phyloP scores from a whole-genome alignment of 768 basidiomycete species.

The Lentinula guzmanii region DNA sequence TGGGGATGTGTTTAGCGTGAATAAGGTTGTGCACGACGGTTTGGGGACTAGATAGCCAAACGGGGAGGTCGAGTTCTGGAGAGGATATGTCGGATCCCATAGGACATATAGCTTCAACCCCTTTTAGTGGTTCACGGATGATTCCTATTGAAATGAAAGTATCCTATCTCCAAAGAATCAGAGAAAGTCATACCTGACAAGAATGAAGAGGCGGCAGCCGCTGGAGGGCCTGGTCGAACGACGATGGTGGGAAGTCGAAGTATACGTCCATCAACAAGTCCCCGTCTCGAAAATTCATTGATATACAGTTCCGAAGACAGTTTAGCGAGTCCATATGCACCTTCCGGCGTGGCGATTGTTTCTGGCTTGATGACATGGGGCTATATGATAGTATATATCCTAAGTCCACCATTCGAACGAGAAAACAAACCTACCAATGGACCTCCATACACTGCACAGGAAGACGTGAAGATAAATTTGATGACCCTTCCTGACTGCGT shows the following conservation, averaged over 20 bases:
- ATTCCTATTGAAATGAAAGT: conserved; percentile 24
- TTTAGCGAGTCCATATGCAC: conserved; percentile 54
- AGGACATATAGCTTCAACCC: conserved; percentile 42
- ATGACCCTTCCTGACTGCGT: conserved; percentile 18
- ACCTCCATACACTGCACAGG: conserved; percentile 55
- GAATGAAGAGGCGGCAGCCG: conserved; percentile 50
- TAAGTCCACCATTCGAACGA: not conserved
- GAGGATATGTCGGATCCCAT: conserved; percentile 39
- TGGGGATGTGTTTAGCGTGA: conserved; percentile 39
- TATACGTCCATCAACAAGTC: conserved; percentile 53
- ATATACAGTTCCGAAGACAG: conserved; percentile 49
- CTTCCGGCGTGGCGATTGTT: conserved; percentile 48
- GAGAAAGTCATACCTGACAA: conserved; percentile 35
- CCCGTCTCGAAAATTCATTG: conserved; percentile 54
- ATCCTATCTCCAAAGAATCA: not conserved
- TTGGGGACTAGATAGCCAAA: conserved; percentile 46
- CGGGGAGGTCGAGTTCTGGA: conserved; percentile 36
- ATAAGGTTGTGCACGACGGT: conserved; percentile 51
- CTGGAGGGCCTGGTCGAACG: conserved; percentile 48
- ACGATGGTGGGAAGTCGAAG: conserved; percentile 56
- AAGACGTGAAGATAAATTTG: conserved; percentile 56
- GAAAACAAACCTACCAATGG: conserved; percentile 27
- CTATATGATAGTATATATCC: conserved; percentile 12
- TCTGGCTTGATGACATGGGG: conserved; percentile 38
- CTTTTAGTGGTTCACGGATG: conserved; percentile 54